Evolutionary conservation across 2,329 filamentous ascomycete genomes (phyloP).

Genomic region (Ophiocordyceps camponoti-floridani): DNA sequence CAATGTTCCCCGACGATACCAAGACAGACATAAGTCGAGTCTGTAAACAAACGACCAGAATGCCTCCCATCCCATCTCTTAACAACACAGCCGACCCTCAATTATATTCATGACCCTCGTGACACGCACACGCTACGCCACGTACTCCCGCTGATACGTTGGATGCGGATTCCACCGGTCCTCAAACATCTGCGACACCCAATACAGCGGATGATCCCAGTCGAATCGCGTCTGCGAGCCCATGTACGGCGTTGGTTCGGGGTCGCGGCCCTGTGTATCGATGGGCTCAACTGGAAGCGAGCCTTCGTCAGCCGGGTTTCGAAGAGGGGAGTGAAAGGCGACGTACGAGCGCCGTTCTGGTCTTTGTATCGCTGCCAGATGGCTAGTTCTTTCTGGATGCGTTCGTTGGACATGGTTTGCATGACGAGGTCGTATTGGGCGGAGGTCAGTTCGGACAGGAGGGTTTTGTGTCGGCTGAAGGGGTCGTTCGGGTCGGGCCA

Average conservation of each 20-base stretch:
- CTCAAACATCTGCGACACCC: slow-evolving; percentile 27
- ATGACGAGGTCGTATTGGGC: slow-evolving; percentile 16
- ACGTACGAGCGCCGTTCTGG: slow-evolving; percentile 8
- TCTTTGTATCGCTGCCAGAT: slow-evolving; percentile 8
- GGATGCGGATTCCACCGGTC: slow-evolving; percentile 18
- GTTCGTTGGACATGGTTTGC: slow-evolving; percentile 8
- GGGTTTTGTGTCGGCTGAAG: slow-evolving; percentile 7
- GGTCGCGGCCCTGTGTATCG: too few species aligned
- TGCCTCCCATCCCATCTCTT: too few species aligned
- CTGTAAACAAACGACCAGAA: too few species aligned
- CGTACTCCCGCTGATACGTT: slow-evolving; percentile 11
- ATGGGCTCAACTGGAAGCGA: too few species aligned
- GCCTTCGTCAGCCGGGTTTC: background rate
- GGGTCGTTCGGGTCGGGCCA: slow-evolving; percentile 12
- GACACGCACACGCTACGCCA: too few species aligned
- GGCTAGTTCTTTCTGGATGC: slow-evolving; percentile 8
- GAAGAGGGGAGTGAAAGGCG: background rate
- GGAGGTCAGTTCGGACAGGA: slow-evolving; percentile 11
- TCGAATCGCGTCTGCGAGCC: slow-evolving; percentile 9
- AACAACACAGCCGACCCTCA: too few species aligned
- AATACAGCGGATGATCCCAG: slow-evolving; percentile 24
- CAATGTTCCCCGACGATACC: too few species aligned
- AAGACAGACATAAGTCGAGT: too few species aligned
- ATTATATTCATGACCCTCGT: too few species aligned
- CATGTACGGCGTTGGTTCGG: too few species aligned